A percentile compares a stretch with the other conserved stretches of the same genome.
Conservation (phyloP, 495 filamentous ascomycete species). For the Hypoxylon lienhwacheense region DNA sequence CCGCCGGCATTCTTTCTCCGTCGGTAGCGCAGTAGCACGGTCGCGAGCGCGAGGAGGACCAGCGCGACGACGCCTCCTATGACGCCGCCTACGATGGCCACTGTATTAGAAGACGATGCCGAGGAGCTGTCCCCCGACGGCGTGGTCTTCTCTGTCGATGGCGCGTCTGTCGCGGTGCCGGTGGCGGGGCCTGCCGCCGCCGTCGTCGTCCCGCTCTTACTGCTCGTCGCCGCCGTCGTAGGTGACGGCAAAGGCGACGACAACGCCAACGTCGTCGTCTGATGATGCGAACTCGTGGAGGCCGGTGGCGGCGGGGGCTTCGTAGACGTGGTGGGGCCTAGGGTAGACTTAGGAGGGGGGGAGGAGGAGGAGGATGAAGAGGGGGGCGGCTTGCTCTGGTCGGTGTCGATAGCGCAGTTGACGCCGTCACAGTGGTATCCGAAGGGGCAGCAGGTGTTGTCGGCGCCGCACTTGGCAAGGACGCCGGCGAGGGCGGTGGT, state of each 20-base stretch:
- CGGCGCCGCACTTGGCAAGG: conserved; percentile 59
- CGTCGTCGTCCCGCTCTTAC: conserved; percentile 6
- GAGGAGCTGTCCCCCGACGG: conserved; percentile 16
- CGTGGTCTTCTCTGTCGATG: background rate
- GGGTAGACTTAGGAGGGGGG: conserved; percentile 6
- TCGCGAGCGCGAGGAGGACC: conserved; percentile 19
- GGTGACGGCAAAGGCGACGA: no score
- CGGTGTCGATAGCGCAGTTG: conserved; percentile 43
- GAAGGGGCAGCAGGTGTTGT: conserved; percentile 64
- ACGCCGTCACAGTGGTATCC: conserved; percentile 69
- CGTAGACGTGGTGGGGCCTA: background rate
- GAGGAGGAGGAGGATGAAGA: conserved; percentile 42
- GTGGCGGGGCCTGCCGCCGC: conserved; percentile 22
- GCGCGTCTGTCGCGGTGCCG: conserved; percentile 11
- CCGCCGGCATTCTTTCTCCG: conserved; percentile 39
- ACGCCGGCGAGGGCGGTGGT: conserved; percentile 63
- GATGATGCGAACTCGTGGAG: no score
- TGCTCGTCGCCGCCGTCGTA: no score
- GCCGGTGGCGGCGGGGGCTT: background rate
- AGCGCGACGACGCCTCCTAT: conserved; percentile 38
- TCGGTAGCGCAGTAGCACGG: conserved; percentile 24
- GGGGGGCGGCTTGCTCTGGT: conserved; percentile 45
- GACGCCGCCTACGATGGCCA: conserved; percentile 37
- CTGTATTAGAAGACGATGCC: conserved; percentile 23
- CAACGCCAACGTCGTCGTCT: no score